Percentiles rank a stretch among this genome's conserved stretches.
Conservation (phyloP, 352 stramenopile genomes). For the Globisporangium acanthophoron region DNA sequence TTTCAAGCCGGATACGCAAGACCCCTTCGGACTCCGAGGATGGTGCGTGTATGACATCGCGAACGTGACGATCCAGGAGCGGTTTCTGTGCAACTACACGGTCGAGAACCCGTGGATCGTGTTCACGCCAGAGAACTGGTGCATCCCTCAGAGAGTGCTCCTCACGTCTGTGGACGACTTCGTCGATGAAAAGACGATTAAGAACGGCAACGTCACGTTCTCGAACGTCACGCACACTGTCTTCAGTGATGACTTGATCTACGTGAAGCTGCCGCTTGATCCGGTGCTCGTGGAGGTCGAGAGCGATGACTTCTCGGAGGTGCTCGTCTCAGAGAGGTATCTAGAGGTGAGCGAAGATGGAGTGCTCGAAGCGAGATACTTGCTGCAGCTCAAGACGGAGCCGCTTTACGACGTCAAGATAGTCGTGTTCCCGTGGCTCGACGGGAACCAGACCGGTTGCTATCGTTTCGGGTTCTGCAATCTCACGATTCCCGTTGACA, state of each 20-base stretch:
- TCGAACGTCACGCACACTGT: slow-evolving; percentile 59
- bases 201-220: slow-evolving; percentile 41
- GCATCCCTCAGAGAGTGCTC: slow-evolving; percentile 40
- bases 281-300: slow-evolving; percentile 43
- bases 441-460: slow-evolving; percentile 49
- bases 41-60: slow-evolving; percentile 62
- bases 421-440: slow-evolving; percentile 58
- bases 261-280: slow-evolving; percentile 30
- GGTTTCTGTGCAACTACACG: slow-evolving; percentile 74
- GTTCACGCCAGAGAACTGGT: slow-evolving; percentile 71
- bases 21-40: slow-evolving; percentile 46
- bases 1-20: slow-evolving; percentile 39
- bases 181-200: slow-evolving; percentile 41
- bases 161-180: slow-evolving; percentile 52
- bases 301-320: slow-evolving; percentile 50
- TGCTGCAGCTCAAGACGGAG: slow-evolving; percentile 52
- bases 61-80: slow-evolving; percentile 55
- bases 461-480: slow-evolving; percentile 77
- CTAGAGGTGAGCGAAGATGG: slow-evolving; percentile 62
- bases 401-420: slow-evolving; percentile 55
- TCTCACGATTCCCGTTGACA: slow-evolving; percentile 41
- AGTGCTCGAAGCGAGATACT: slow-evolving; percentile 29
- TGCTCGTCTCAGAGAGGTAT: slow-evolving; percentile 50
- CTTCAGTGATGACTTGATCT: slow-evolving; percentile 66
- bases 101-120: slow-evolving; percentile 68